Base-by-base conservation (phyloP, 2,329 filamentous ascomycete genomes). In the Allantophomopsis cytisporea region DNA sequence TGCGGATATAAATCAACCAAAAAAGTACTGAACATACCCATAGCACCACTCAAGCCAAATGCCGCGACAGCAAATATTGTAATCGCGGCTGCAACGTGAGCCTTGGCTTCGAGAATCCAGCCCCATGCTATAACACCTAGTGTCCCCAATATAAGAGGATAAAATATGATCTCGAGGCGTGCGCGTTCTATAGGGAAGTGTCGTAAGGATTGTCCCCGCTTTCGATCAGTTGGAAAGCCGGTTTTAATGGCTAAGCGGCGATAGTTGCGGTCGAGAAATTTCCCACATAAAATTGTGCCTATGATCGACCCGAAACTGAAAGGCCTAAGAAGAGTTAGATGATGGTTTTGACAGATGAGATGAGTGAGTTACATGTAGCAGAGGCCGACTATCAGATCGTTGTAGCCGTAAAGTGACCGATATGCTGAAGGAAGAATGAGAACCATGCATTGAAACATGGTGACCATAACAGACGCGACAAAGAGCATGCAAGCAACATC, bases 1-100 rank as follows among this genome's bases (percentile, higher is more conserved):
- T 69, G 59, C 0, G 75, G 74, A 44, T 76, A 73, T 2, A 81
- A 56, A 45, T 83, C 78, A 1, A 82, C 69, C 12, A 80, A 63
- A 6, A 83, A 58, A 0, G 73, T 75, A 47, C 70, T 73, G n/a
- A 80, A 62, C 35, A 80, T 67, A 42, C 69, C 71, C 52, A 82
- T 82, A 0, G 71, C 68, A 2, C 72, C 76, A 3, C 76, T 77
- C 23, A 77, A 61, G 34, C 65, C 66, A 42, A 74, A 54, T 7
- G 73, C 73, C 31, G 77, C 64, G 34, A 76, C 50, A 47, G 78
- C 76, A 2, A 69, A 56, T 15, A 79, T 51, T 18, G 74, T 63
- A 5, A 79, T 54, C 3, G 73, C 71, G 2, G 64, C 68, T 2
- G 70, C 71, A 1, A 78, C 61, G 33, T 62, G 66, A 2, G 61